phyloP scores from a whole-genome alignment of 2,329 filamentous ascomycete genomes.

The Lachnellula cervina region DNA sequence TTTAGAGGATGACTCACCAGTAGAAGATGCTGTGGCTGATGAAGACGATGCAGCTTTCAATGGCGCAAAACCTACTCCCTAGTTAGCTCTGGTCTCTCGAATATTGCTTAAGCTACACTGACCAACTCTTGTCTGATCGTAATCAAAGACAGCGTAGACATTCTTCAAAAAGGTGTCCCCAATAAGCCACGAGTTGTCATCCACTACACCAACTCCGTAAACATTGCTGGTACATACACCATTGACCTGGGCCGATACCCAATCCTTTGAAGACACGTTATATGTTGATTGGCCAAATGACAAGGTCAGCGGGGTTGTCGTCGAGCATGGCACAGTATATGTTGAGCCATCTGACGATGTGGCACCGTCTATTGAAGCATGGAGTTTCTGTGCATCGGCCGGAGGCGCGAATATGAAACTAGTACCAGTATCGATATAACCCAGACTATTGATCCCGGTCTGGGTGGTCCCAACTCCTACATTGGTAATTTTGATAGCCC shows the following conservation, averaged over 20 bases:
- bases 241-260: constrained; percentile 44
- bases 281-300: constrained; percentile 65
- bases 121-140: constrained; percentile 62
- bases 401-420: constrained; percentile 71
- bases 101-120: constrained; percentile 24
- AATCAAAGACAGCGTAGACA: constrained; percentile 81
- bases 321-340: constrained; percentile 70
- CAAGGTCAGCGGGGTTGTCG: constrained; percentile 55
- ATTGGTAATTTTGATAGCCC: constrained; percentile 68
- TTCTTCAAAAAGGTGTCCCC: constrained; percentile 87
- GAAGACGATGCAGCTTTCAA: constrained; percentile 10
- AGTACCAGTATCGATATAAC: constrained; percentile 81
- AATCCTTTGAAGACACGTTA: constrained; percentile 65
- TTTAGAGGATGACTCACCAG: constrained; percentile 19
- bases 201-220: constrained; percentile 65
- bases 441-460: constrained; percentile 46
- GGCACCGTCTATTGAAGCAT: constrained; percentile 58
- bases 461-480: constrained; percentile 57
- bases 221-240: constrained; percentile 65
- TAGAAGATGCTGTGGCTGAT: constrained; percentile 12
- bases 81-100: constrained; percentile 7
- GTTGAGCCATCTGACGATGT: constrained; percentile 52
- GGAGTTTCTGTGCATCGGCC: constrained; percentile 61
- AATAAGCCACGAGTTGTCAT: constrained; percentile 63
- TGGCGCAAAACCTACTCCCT: constrained; percentile 18